These are phyloP conservation scores for Alternaria sp. DNA, from an alignment of 2,329 filamentous ascomycete genomes.

Conservation along the genomic window DNA sequence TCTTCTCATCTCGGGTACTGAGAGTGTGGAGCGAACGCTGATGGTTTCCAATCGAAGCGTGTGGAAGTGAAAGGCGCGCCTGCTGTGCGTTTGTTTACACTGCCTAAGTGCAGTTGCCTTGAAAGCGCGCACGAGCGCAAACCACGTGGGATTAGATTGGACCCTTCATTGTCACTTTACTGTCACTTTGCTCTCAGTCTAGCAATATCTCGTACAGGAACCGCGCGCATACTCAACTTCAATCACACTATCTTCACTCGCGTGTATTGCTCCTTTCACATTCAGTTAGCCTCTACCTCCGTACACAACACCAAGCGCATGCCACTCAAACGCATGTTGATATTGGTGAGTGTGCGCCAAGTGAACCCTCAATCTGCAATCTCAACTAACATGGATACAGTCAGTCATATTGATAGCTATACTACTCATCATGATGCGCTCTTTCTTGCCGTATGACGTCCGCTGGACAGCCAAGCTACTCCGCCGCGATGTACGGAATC, in stretches of 20 bases:
- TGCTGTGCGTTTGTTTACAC: not conserved
- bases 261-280: not conserved
- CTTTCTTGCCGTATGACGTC: slow-evolving; percentile 7
- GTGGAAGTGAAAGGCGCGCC: not conserved
- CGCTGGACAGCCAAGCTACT: slow-evolving; percentile 23
- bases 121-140: not conserved
- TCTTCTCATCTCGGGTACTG: not conserved
- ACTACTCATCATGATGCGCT: slow-evolving; percentile 1
- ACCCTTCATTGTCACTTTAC: not conserved
- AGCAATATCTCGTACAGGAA: not conserved
- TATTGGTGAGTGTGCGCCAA: not conserved
- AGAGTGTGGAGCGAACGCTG: not conserved
- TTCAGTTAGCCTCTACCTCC: not conserved
- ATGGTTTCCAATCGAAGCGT: not conserved
- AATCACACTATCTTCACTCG: not conserved
- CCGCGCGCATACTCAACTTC: not conserved
- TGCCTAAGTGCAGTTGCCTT: not conserved
- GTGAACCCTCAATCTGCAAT: not conserved
- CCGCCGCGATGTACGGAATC: slow-evolving; percentile 23
- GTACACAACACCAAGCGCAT: not conserved
- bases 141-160: not conserved
- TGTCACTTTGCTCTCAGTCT: no score
- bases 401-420: not conserved
- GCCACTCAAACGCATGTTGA: not conserved
- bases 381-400: not conserved